phyloP scores from a whole-genome alignment of 495 filamentous ascomycete species.

The Entonaema liquescens region DNA sequence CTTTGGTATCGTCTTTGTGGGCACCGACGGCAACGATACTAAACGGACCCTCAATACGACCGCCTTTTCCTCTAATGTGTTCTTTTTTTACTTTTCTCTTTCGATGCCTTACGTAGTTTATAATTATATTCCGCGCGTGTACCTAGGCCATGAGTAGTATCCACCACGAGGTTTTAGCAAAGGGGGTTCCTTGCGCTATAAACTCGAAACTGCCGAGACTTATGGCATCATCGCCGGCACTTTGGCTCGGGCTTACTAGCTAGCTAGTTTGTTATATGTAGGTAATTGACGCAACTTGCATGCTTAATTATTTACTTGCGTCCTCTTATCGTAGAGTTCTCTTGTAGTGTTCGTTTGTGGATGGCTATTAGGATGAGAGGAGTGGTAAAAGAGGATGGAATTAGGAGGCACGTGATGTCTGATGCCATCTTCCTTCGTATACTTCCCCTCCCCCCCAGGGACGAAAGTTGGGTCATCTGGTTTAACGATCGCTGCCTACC shows the following conservation, averaged over 20 bases:
- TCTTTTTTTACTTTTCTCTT: not conserved
- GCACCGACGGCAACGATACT: conserved; percentile 10
- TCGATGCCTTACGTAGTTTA: not conserved
- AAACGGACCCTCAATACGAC: not conserved
- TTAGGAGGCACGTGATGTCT: no score
- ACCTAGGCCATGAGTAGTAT: not conserved
- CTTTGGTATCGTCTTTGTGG: conserved; percentile 14
- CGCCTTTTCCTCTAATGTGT: not conserved
- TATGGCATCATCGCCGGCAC: not conserved
- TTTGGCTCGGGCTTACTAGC: not conserved
- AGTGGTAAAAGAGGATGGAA: no score
- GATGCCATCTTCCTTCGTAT: no score
- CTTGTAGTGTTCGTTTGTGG: not conserved
- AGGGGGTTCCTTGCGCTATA: not conserved
- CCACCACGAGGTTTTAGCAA: not conserved
- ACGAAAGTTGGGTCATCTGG: no score
- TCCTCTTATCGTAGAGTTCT: no score
- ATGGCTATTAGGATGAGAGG: no score
- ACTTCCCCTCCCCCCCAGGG: no score
- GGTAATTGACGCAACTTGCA: not conserved
- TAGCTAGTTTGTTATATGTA: not conserved
- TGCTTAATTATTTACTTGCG: not conserved
- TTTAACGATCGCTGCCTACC: no score
- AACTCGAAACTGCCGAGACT: not conserved
- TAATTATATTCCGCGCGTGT: not conserved